A percentile compares a stretch with the other conserved stretches of the same genome.
Conservation (phyloP, 2,329 filamentous ascomycete genomes). For the Metarhizium robertsii region DNA sequence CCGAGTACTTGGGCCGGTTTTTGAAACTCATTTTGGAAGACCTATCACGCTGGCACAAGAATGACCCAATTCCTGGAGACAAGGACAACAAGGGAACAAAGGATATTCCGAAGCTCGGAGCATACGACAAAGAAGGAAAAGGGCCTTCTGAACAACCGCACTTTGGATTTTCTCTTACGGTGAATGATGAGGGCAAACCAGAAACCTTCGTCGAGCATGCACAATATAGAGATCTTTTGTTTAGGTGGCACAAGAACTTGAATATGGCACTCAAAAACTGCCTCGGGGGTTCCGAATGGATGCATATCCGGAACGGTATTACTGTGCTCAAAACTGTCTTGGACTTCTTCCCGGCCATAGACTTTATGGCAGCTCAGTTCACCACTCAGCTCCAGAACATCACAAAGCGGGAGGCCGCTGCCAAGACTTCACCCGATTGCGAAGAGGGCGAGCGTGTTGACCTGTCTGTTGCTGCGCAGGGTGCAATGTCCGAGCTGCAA, state of each 20-base stretch:
- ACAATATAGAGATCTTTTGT: slow-evolving; percentile 75
- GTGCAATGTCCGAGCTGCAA: slow-evolving; percentile 60
- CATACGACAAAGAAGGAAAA: slow-evolving; percentile 72
- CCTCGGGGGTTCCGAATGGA: slow-evolving; percentile 78
- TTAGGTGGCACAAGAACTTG: slow-evolving; percentile 82
- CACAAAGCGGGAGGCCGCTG: slow-evolving; percentile 47
- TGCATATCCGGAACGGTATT: slow-evolving; percentile 95
- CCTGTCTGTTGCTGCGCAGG: slow-evolving; percentile 63
- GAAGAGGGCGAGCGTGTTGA: slow-evolving; percentile 59
- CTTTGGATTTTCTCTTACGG: slow-evolving; percentile 67
- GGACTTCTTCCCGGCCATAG: slow-evolving; percentile 77
- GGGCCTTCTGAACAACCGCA: slow-evolving; percentile 43
- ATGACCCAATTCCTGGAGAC: slow-evolving; percentile 45
- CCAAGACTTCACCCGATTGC: slow-evolving; percentile 36
- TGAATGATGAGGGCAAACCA: slow-evolving; percentile 58
- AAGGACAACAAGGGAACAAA: slow-evolving; percentile 25
- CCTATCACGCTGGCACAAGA: slow-evolving; percentile 74
- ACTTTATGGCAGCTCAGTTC: slow-evolving; percentile 71
- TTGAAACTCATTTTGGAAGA: slow-evolving; percentile 74
- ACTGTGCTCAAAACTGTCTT: slow-evolving; percentile 75
- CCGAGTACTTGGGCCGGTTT: slow-evolving; percentile 88
- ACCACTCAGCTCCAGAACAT: slow-evolving; percentile 57
- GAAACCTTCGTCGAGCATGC: slow-evolving; percentile 70
- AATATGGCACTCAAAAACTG: slow-evolving; percentile 73
- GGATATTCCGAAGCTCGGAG: slow-evolving; percentile 52